Evolutionary conservation across 2,329 filamentous ascomycete genomes (phyloP).

Genomic region (Pseudogymnoascus sp.): DNA sequence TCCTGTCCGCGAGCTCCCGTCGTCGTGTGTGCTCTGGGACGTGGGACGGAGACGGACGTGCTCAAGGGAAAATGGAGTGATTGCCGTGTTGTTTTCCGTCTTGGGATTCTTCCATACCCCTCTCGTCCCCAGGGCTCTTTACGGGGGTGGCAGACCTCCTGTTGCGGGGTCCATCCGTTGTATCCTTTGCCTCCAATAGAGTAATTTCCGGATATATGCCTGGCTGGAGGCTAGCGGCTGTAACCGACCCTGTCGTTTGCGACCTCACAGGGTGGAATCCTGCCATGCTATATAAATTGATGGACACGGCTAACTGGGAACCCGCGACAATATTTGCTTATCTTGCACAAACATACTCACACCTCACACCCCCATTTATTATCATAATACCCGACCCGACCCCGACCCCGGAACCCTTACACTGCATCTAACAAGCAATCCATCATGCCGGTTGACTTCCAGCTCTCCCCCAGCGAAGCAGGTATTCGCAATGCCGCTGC

Average conservation of each 20-base stretch:
- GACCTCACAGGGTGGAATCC: neutral
- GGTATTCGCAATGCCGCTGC: constrained; percentile 23
- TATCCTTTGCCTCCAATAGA: neutral
- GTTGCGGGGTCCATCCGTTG: neutral
- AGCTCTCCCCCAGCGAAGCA: constrained; percentile 23
- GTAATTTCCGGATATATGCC: neutral
- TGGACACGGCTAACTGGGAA: neutral
- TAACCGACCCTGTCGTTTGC: neutral
- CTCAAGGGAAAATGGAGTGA: neutral
- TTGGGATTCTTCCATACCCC: neutral
- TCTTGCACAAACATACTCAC: neutral
- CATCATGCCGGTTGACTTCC: constrained; percentile 24
- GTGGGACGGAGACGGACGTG: neutral
- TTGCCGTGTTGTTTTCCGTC: neutral
- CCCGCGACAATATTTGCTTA: neutral
- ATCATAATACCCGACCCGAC: neutral
- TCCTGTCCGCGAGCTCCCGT: neutral
- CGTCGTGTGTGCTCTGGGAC: neutral
- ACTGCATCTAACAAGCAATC: neutral
- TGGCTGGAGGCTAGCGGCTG: neutral
- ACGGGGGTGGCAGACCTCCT: neutral
- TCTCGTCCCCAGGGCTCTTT: neutral
- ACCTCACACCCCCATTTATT: neutral
- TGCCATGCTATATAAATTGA: constrained; percentile 6
- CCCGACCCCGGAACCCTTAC: neutral